These are phyloP conservation scores for Amanita rubescens DNA, from an alignment of 768 basidiomycete species.

Conservation along the genomic window DNA sequence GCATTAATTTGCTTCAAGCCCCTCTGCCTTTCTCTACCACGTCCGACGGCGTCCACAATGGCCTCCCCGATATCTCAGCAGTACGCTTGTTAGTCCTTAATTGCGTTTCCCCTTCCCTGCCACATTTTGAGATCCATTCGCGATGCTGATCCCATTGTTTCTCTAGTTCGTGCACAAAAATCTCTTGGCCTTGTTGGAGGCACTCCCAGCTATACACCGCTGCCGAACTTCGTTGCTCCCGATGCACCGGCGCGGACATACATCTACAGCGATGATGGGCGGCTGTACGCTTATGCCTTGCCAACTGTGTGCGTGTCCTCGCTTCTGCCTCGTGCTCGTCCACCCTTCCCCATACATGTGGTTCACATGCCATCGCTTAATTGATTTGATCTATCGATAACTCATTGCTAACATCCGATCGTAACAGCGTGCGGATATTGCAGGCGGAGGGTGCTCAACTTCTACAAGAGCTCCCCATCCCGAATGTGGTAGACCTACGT, in stretches of 20 bases:
- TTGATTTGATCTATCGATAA: neutral
- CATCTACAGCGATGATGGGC: slow-evolving; percentile 81
- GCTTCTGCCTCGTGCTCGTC: slow-evolving; percentile 12
- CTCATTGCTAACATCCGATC: slow-evolving; percentile 4
- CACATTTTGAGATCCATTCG: neutral
- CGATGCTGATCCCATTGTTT: slow-evolving; percentile 8
- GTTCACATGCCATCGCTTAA: slow-evolving; percentile 3
- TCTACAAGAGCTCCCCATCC: slow-evolving; percentile 64
- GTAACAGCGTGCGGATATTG: slow-evolving; percentile 62
- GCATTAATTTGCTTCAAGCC: slow-evolving; percentile 77
- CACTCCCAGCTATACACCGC: slow-evolving; percentile 62
- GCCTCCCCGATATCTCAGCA: slow-evolving; percentile 72
- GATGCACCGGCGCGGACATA: slow-evolving; percentile 69
- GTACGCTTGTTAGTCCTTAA: slow-evolving; percentile 64
- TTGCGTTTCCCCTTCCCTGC: slow-evolving; percentile 8
- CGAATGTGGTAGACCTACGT: slow-evolving; percentile 74
- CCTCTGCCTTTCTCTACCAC: slow-evolving; percentile 22
- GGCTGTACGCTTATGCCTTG: slow-evolving; percentile 80
- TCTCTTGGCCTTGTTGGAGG: slow-evolving; percentile 79
- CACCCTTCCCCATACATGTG: neutral
- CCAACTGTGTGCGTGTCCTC: slow-evolving; percentile 53
- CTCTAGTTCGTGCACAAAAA: slow-evolving; percentile 90
- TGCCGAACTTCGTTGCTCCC: slow-evolving; percentile 57
- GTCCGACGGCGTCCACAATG: slow-evolving; percentile 39
- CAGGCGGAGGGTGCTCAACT: slow-evolving; percentile 68